Conservation (phyloP, 345 rosid genomes). For the Garcia nutans region DNA sequence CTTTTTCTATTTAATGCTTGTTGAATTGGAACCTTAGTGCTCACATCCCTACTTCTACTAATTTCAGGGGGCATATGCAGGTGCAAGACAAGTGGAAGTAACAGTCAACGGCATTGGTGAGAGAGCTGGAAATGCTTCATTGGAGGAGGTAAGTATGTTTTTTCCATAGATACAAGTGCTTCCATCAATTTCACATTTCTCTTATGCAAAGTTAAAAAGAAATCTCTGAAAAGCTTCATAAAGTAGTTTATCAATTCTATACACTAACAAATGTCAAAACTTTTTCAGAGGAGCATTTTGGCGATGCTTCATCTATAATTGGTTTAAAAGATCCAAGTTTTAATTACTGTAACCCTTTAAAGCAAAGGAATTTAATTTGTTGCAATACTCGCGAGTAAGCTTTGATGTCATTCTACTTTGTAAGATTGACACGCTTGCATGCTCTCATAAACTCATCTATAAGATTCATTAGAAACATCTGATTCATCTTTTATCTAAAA, state of each 20-base stretch:
- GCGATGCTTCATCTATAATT: not conserved
- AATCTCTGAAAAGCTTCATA: not conserved
- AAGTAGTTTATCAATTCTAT: constrained; percentile 9
- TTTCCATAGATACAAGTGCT: not conserved
- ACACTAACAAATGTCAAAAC: not conserved
- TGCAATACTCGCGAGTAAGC: not conserved
- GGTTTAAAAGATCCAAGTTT: not conserved
- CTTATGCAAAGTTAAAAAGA: not conserved
- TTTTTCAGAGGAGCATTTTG: not conserved
- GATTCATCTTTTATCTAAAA: not conserved
- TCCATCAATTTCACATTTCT: not conserved
- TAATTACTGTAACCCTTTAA: not conserved
- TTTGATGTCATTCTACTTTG: not conserved
- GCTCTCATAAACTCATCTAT: not conserved
- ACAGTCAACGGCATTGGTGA: constrained; percentile 98
- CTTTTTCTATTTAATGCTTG: not conserved
- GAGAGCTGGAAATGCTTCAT: constrained; percentile 97
- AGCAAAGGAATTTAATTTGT: not conserved
- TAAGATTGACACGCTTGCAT: not conserved
- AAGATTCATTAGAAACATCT: not conserved
- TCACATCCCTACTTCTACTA: constrained; percentile 20
- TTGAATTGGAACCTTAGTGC: constrained; percentile 10
- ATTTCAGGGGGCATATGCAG: constrained; percentile 80
- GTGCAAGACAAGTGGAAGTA: constrained; percentile 94
- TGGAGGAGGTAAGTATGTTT: constrained; percentile 72